phyloP scores from a whole-genome alignment of 2,329 filamentous ascomycete species.

The Bipolaris zeicola region DNA sequence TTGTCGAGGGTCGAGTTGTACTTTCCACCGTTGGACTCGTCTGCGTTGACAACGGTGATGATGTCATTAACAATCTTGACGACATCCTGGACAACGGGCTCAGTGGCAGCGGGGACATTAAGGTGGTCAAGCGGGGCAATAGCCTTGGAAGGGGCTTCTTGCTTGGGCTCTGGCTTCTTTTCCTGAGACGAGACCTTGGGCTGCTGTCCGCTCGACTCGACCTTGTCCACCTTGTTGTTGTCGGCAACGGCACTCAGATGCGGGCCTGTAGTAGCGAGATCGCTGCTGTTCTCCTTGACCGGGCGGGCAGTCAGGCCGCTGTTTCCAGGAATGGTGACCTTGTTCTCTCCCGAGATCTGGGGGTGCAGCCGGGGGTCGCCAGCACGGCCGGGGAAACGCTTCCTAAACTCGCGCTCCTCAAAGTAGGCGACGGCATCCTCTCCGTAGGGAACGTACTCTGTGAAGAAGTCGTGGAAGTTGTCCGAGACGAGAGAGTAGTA shows the following conservation, averaged over 20 bases:
- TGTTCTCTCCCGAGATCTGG: slow-evolving; percentile 63
- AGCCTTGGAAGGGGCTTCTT: slow-evolving; percentile 33
- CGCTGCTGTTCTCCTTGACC: slow-evolving; percentile 60
- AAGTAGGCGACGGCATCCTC: slow-evolving; percentile 95
- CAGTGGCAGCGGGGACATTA: slow-evolving; percentile 73
- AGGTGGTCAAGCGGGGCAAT: slow-evolving; percentile 75
- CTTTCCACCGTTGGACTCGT: slow-evolving; percentile 71
- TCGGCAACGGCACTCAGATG: slow-evolving; percentile 66
- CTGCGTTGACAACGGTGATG: slow-evolving; percentile 89
- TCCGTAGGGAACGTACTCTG: slow-evolving; percentile 91
- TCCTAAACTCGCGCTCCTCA: slow-evolving; percentile 91
- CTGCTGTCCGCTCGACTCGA: slow-evolving; percentile 12
- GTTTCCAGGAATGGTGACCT: slow-evolving; percentile 82
- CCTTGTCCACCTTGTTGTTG: slow-evolving; percentile 40
- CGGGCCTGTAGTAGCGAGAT: slow-evolving; percentile 55
- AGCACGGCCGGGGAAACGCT: slow-evolving; percentile 69
- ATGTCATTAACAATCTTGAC: slow-evolving; percentile 96
- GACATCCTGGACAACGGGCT: slow-evolving; percentile 89
- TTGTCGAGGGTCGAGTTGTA: slow-evolving; percentile 80
- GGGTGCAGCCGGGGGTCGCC: slow-evolving; percentile 51
- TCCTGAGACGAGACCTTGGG: slow-evolving; percentile 40
- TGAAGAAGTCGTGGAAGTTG: slow-evolving; percentile 99
- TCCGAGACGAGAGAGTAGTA: slow-evolving; percentile 93
- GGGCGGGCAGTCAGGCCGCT: slow-evolving; percentile 85
- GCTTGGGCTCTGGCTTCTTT: slow-evolving; percentile 35